Evolutionary conservation across 2,329 filamentous ascomycete genomes (phyloP).

Genomic region (Didymella keratinophila): DNA sequence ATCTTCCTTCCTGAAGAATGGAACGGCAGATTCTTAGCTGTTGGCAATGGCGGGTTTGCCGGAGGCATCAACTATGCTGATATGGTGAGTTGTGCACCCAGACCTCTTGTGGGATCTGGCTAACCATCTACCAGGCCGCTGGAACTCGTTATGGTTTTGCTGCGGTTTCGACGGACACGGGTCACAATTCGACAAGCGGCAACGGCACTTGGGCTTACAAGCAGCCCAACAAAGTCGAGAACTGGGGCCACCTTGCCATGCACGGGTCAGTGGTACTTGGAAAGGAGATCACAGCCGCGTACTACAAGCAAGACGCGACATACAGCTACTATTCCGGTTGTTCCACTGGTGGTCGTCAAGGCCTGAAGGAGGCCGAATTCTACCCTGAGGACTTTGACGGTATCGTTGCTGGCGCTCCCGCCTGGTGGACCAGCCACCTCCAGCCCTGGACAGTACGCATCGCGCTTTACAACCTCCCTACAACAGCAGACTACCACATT

Average conservation of each 20-base stretch:
- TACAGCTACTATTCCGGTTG: constrained; percentile 67
- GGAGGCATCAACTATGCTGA: constrained; percentile 60
- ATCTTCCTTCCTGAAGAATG: constrained; percentile 51
- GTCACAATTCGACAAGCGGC: constrained; percentile 51
- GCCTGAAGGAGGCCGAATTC: constrained; percentile 61
- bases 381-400: constrained; percentile 67
- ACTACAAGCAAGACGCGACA: constrained; percentile 55
- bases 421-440: constrained; percentile 61
- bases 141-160: constrained; percentile 54
- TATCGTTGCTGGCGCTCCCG: constrained; percentile 61
- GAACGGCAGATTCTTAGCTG: constrained; percentile 50
- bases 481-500: constrained; percentile 56
- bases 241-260: constrained; percentile 50
- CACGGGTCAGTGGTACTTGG: constrained; percentile 60
- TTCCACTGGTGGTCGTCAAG: constrained; percentile 67
- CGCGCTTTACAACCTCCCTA: constrained; percentile 59
- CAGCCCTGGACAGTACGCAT: constrained; percentile 56
- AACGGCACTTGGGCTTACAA: constrained; percentile 52
- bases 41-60: constrained; percentile 58
- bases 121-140: constrained; percentile 24
- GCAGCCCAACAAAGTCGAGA: constrained; percentile 47
- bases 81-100: constrained; percentile 49
- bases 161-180: constrained; percentile 56
- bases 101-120: background rate
- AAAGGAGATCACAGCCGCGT: constrained; percentile 58